These are phyloP conservation scores for Aspergillus oerlinghausenensis DNA, from an alignment of 2,329 filamentous ascomycete genomes.

Conservation along the genomic window DNA sequence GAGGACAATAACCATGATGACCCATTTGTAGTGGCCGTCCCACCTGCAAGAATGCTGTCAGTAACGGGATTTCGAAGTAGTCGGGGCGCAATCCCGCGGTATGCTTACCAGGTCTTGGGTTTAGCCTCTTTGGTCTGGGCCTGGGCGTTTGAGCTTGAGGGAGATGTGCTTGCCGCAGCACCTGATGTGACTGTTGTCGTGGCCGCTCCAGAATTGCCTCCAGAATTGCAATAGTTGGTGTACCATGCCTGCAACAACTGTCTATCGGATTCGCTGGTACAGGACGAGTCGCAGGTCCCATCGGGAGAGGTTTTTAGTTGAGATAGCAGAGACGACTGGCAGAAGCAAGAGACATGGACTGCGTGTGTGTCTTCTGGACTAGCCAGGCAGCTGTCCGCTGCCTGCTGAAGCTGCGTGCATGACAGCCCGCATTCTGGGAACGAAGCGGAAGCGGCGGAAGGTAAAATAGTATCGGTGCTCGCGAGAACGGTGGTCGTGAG, in stretches of 20 bases:
- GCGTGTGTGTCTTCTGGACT: conserved; percentile 45
- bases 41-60: conserved; percentile 13
- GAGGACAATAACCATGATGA: conserved; percentile 74
- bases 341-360: conserved; percentile 69
- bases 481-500: conserved; percentile 18
- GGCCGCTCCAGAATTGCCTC: conserved; percentile 39
- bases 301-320: conserved; percentile 53
- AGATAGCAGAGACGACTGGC: conserved; percentile 57
- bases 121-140: background rate
- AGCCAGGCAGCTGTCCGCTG: conserved; percentile 65
- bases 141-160: conserved; percentile 8
- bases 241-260: conserved; percentile 66
- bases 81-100: background rate
- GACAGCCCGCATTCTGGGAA: conserved; percentile 59
- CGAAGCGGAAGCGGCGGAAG: conserved; percentile 34
- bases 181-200: conserved; percentile 18
- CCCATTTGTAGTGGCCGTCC: conserved; percentile 68
- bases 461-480: conserved; percentile 27
- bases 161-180: conserved; percentile 18
- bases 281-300: conserved; percentile 60
- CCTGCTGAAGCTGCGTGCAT: conserved; percentile 62
- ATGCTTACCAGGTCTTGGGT: conserved; percentile 22
- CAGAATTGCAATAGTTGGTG: conserved; percentile 56
- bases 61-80: background rate
- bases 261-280: conserved; percentile 50